Evolutionary conservation across 345 rosid species (phyloP).

Genomic region (Citrus mangshanensis): DNA sequence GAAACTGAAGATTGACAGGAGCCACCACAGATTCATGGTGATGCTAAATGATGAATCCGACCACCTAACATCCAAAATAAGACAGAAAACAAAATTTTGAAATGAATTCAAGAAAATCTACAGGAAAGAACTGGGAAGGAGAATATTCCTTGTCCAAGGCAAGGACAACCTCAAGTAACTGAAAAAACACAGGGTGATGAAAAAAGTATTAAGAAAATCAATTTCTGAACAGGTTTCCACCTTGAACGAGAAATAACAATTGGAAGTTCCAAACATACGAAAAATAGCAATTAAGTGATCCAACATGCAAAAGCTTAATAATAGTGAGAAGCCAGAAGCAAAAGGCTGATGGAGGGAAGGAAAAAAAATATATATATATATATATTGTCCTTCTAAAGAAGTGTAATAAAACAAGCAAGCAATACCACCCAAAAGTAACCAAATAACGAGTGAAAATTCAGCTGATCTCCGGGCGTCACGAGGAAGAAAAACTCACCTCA

Average conservation of each 20-base stretch:
- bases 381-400: slow-evolving; percentile 6
- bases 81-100: background rate
- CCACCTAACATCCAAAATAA: slow-evolving; percentile 27
- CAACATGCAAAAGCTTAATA: background rate
- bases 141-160: slow-evolving; percentile 8
- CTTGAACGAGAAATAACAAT: background rate
- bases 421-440: slow-evolving; percentile 7
- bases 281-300: slow-evolving; percentile 3
- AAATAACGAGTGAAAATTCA: slow-evolving; percentile 12
- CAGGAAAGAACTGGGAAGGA: background rate
- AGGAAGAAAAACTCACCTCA: slow-evolving; percentile 31
- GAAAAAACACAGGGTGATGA: background rate
- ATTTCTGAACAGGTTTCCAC: background rate
- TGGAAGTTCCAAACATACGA: slow-evolving; percentile 10
- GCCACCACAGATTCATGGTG: slow-evolving; percentile 46
- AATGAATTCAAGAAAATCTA: background rate
- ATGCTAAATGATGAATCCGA: slow-evolving; percentile 21
- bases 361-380: no score
- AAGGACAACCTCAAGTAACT: slow-evolving; percentile 1
- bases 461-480: slow-evolving; percentile 19
- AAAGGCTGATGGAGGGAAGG: slow-evolving; percentile 6
- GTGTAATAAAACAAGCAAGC: slow-evolving; percentile 1
- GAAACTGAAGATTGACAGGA: slow-evolving; percentile 35
- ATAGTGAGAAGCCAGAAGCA: background rate
- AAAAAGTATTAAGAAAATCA: slow-evolving; percentile 2